phyloP scores from a whole-genome alignment of 2,329 filamentous ascomycete species.

The Colletotrichum aenigma region DNA sequence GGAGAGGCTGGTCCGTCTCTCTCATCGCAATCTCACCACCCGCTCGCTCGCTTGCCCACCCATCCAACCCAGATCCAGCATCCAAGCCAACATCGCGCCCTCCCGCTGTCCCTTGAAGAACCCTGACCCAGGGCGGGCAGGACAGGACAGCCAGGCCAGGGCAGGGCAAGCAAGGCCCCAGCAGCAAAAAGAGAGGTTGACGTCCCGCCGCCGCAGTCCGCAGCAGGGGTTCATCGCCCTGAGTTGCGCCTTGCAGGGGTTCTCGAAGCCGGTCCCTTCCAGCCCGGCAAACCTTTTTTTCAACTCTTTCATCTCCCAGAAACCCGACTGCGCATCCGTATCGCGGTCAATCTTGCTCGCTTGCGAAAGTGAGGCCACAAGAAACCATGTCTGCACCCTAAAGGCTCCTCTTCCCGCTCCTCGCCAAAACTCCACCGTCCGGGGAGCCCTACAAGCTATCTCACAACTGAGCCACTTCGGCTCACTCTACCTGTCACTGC shows the following conservation, averaged over 20 bases:
- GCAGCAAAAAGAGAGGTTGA: neutral
- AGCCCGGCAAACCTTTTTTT: neutral
- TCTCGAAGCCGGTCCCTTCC: neutral
- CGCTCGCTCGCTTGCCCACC: neutral
- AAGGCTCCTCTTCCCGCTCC: neutral
- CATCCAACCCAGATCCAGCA: neutral
- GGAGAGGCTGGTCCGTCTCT: neutral
- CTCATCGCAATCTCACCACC: neutral
- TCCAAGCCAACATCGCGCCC: neutral
- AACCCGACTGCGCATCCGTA: neutral
- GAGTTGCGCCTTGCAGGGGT: constrained; percentile 2
- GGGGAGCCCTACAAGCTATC: neutral
- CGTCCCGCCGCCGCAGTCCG: neutral
- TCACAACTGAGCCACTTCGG: neutral
- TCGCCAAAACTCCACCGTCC: neutral
- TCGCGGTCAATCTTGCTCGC: neutral
- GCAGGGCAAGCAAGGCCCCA: neutral
- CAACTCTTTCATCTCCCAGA: neutral
- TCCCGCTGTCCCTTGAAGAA: neutral
- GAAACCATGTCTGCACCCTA: neutral
- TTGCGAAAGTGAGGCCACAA: neutral
- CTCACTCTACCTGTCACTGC: neutral
- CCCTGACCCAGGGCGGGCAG: neutral
- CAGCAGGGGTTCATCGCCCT: neutral
- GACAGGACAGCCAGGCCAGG: neutral